Evolutionary conservation across 2,329 filamentous ascomycete species (phyloP).

Genomic region (Verticillium alfalfae): DNA sequence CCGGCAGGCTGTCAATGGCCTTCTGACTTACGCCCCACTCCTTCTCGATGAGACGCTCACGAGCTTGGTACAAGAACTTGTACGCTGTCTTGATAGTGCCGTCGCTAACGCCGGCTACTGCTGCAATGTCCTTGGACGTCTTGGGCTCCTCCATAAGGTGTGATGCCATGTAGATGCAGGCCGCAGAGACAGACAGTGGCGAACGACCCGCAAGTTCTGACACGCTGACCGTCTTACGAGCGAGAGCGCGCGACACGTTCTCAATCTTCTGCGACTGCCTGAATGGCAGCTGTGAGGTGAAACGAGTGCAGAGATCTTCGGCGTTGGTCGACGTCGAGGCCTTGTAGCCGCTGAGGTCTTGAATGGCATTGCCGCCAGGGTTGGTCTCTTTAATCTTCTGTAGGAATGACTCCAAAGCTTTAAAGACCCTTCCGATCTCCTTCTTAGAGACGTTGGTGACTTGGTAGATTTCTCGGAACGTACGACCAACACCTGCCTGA

Average conservation of each 20-base stretch:
- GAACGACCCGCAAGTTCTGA: conserved; percentile 87
- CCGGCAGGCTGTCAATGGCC: conserved; percentile 66
- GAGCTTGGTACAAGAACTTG: conserved; percentile 74
- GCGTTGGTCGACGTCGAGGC: conserved; percentile 73
- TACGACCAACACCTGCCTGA: conserved; percentile 78
- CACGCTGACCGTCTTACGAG: conserved; percentile 69
- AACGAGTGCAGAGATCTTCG: conserved; percentile 80
- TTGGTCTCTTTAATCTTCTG: conserved; percentile 64
- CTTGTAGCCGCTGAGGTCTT: conserved; percentile 64
- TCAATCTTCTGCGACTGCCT: conserved; percentile 68
- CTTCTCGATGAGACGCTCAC: conserved; percentile 67
- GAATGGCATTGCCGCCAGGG: conserved; percentile 43
- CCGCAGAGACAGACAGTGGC: conserved; percentile 86
- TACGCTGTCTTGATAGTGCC: conserved; percentile 96
- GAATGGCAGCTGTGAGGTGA: conserved; percentile 76
- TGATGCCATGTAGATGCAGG: conserved; percentile 94
- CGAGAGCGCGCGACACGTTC: conserved; percentile 74
- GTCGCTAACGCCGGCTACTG: conserved; percentile 84
- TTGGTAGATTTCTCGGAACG: conserved; percentile 90
- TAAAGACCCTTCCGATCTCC: conserved; percentile 95
- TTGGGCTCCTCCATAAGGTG: conserved; percentile 76
- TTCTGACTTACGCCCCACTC: conserved; percentile 69
- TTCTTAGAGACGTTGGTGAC: conserved; percentile 94
- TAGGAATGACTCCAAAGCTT: conserved; percentile 83
- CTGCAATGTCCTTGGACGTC: conserved; percentile 79